phyloP scores from a whole-genome alignment of 164 flowering plant species.

The Magnolia officinalis region DNA sequence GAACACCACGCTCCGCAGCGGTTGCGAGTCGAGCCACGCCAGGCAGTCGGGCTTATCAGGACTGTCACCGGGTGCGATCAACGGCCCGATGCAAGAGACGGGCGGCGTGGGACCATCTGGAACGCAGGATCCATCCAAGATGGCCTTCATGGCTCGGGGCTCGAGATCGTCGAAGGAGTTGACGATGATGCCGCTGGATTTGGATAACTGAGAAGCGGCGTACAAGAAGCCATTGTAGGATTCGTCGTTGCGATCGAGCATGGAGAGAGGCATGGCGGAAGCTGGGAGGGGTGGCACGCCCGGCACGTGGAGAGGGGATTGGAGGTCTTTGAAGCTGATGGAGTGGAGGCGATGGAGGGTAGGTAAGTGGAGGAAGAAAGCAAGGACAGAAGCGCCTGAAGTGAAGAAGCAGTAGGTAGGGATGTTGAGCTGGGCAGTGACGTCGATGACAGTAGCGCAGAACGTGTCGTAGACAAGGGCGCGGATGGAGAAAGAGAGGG shows the following conservation, averaged over 20 bases:
- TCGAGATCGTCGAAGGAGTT: slow-evolving; percentile 34
- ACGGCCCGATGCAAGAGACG: slow-evolving; percentile 24
- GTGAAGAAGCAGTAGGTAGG: slow-evolving; percentile 25
- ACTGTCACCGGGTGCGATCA: slow-evolving; percentile 14
- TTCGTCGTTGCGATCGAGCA: slow-evolving; percentile 11
- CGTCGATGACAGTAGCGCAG: slow-evolving; percentile 20
- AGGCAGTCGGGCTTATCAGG: slow-evolving; percentile 16
- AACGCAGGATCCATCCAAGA: slow-evolving; percentile 7
- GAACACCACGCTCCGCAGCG: slow-evolving; percentile 36
- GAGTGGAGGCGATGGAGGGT: slow-evolving; percentile 1
- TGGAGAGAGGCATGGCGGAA: slow-evolving; percentile 14
- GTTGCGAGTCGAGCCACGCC: slow-evolving; percentile 39
- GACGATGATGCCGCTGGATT: slow-evolving; percentile 24
- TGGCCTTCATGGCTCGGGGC: slow-evolving; percentile 14
- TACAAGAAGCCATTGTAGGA: slow-evolving; percentile 19
- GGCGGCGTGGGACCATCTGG: slow-evolving; percentile 11
- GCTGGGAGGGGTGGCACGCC: slow-evolving; percentile 21
- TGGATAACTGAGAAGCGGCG: background rate
- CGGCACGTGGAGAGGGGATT: slow-evolving; percentile 13
- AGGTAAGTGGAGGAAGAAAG: slow-evolving; percentile 15
- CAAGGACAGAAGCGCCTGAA: slow-evolving; percentile 10
- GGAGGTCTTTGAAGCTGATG: slow-evolving; percentile 10
- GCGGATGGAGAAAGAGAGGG: slow-evolving; percentile 11
- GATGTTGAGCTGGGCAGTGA: slow-evolving; percentile 21
- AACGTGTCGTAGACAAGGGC: slow-evolving; percentile 38